Conservation (phyloP, 768 basidiomycete species). For the Kwoniella shandongensis region DNA sequence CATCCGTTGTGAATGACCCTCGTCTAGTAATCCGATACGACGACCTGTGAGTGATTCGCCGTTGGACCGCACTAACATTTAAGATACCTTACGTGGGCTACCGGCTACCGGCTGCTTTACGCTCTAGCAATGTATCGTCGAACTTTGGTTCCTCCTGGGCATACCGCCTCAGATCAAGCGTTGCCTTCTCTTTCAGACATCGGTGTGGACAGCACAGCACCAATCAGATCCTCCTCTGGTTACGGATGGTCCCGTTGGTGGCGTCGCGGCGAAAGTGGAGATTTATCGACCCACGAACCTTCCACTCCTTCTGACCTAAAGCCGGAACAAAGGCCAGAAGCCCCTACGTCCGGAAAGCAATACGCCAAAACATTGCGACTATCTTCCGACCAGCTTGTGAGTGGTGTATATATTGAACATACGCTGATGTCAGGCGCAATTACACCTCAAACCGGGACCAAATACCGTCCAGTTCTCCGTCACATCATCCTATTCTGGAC, state of each 20-base stretch:
- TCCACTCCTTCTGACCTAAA: conserved; percentile 2
- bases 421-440: conserved; percentile 65
- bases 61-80: background rate
- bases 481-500: conserved; percentile 69
- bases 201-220: conserved; percentile 8
- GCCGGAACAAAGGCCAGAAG: background rate
- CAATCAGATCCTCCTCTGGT: conserved; percentile 26
- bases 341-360: conserved; percentile 55
- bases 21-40: conserved; percentile 74
- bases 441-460: conserved; percentile 78
- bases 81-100: conserved; percentile 75
- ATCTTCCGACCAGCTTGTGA: conserved; percentile 89
- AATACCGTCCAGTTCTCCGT: conserved; percentile 93
- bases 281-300: conserved; percentile 7
- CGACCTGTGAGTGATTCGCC: conserved; percentile 61
- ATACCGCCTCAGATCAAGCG: background rate
- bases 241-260: conserved; percentile 54
- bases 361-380: conserved; percentile 90
- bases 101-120: conserved; percentile 72
- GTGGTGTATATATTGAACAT: conserved; percentile 50
- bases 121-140: conserved; percentile 71
- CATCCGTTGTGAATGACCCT: conserved; percentile 63
- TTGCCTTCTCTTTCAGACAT: conserved; percentile 19
- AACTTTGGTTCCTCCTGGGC: conserved; percentile 47
- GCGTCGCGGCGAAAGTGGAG: conserved; percentile 38